A percentile compares a stretch with the other conserved stretches of the same genome.
phyloP scores from a whole-genome alignment of 345 rosid genomes.

The Anastatica hierochuntica region DNA sequence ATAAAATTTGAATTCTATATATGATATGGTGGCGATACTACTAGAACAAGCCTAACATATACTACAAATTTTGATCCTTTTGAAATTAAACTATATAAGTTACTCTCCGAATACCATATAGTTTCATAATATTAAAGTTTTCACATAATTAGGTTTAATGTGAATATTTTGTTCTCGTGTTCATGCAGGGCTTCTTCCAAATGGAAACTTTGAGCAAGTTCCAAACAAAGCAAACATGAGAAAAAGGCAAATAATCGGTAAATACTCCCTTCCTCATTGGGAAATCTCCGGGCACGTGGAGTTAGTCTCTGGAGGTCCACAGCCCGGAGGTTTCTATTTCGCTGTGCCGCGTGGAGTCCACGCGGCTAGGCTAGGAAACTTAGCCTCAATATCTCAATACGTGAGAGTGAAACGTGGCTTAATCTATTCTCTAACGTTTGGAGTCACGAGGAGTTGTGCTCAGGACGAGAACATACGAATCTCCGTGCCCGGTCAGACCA shows the following conservation, averaged over 20 bases:
- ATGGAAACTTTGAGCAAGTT: conserved; percentile 59
- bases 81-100: no score
- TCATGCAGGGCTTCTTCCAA: conserved; percentile 41
- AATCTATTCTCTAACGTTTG: conserved; percentile 62
- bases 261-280: conserved; percentile 79
- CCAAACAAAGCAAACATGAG: conserved; percentile 53
- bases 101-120: no score
- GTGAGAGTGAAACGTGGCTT: conserved; percentile 35
- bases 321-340: conserved; percentile 68
- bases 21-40: no score
- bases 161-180: not conserved
- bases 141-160: not conserved
- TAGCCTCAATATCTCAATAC: conserved; percentile 61
- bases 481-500: conserved; percentile 42
- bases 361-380: conserved; percentile 73
- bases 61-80: no score
- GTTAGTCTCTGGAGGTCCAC: conserved; percentile 69
- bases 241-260: conserved; percentile 61
- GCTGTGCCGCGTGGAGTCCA: conserved; percentile 66
- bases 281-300: conserved; percentile 61
- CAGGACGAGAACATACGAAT: conserved; percentile 60
- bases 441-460: conserved; percentile 70
- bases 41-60: no score
- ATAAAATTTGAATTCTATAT: no score
- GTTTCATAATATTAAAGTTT: not conserved